phyloP scores from a whole-genome alignment of 2,329 filamentous ascomycete genomes.

The Stromatinia cepivora region DNA sequence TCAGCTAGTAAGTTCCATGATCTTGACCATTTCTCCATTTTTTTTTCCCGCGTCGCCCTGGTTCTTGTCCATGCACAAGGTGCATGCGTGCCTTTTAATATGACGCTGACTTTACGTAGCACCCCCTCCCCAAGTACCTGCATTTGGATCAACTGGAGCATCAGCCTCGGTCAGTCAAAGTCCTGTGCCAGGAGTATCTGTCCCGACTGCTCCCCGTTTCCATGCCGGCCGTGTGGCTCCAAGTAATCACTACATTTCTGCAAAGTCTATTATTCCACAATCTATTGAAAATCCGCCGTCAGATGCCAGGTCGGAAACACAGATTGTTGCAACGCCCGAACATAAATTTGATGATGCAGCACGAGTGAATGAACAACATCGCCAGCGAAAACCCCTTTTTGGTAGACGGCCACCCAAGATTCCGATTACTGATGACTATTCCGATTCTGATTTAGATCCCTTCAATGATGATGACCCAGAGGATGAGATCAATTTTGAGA shows the following conservation, averaged over 20 bases:
- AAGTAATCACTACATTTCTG: conserved; percentile 6
- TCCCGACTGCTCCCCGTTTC: conserved; percentile 36
- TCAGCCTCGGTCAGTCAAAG: conserved; percentile 20
- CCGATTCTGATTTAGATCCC: conserved; percentile 38
- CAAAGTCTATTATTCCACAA: conserved; percentile 2
- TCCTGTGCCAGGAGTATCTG: conserved; percentile 34
- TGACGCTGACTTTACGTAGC: conserved; percentile 30
- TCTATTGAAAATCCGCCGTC: neutral
- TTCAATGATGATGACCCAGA: conserved; percentile 38
- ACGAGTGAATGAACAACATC: conserved; percentile 5
- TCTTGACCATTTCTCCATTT: neutral
- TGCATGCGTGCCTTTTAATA: neutral
- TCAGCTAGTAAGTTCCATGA: conserved; percentile 44
- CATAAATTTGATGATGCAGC: conserved; percentile 3
- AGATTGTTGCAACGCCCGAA: neutral
- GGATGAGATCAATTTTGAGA: conserved; percentile 38
- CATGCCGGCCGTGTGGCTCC: conserved; percentile 17
- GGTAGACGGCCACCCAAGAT: conserved; percentile 29
- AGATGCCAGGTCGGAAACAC: neutral
- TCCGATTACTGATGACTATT: conserved; percentile 25
- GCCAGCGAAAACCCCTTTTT: conserved; percentile 29
- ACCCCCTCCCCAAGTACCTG: conserved; percentile 54
- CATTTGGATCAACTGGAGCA: conserved; percentile 48
- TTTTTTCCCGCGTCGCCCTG: neutral
- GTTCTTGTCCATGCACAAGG: neutral